phyloP scores from a whole-genome alignment of 192 early-diverging fungal species.

The Haplosporangium gracile region DNA sequence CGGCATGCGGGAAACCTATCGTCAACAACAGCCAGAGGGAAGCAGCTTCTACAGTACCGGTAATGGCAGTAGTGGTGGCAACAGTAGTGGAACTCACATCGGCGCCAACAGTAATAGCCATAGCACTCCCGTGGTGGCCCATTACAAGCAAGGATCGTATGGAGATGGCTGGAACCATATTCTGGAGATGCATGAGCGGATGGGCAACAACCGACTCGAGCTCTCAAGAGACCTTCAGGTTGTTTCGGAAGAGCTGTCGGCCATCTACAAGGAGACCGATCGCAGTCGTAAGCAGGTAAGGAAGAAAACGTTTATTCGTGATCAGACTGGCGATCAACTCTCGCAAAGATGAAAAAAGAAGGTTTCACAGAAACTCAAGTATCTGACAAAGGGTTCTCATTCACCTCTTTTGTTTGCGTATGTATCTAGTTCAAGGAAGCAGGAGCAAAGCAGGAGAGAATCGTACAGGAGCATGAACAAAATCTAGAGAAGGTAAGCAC shows the following conservation, averaged over 20 bases:
- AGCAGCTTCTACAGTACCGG: neutral
- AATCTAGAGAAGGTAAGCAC: constrained; percentile 84
- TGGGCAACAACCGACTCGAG: constrained; percentile 85
- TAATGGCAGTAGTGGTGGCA: neutral
- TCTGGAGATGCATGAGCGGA: constrained; percentile 83
- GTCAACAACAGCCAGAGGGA: constrained; percentile 71
- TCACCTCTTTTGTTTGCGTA: neutral
- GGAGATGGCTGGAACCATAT: constrained; percentile 83
- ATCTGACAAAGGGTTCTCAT: neutral
- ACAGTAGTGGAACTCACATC: neutral
- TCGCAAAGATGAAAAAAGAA: too few relatives aligned
- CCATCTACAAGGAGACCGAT: constrained; percentile 83
- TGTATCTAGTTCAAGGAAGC: constrained; percentile 81
- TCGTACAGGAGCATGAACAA: constrained; percentile 81
- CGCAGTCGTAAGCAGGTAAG: constrained; percentile 80
- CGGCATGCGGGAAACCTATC: constrained; percentile 67
- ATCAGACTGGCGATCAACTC: too few relatives aligned
- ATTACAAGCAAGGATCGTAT: constrained; percentile 69
- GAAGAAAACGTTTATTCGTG: neutral
- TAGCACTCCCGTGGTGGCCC: neutral
- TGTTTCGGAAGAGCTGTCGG: constrained; percentile 84
- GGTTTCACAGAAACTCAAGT: too few relatives aligned
- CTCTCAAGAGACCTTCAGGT: constrained; percentile 78
- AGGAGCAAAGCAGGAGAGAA: constrained; percentile 79
- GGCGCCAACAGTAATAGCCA: neutral